Evolutionary conservation across 164 flowering plant species (phyloP).

Genomic region (Kingdonia uniflora): DNA sequence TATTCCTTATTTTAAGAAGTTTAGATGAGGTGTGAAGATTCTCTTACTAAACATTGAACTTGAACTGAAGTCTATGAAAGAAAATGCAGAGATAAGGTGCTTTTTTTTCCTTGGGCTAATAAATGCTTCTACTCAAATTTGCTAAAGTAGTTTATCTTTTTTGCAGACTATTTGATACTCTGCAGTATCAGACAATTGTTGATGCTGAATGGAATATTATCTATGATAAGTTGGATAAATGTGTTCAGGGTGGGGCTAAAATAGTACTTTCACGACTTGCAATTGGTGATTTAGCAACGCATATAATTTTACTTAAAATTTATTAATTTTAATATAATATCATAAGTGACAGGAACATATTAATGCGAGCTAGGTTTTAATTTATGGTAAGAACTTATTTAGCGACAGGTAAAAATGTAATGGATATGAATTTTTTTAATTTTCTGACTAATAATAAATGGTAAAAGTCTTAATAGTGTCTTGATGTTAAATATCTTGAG

Average conservation of each 20-base stretch:
- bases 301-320: constrained; percentile 31
- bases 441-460: too few species aligned
- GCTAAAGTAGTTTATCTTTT: neutral
- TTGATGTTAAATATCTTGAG: too few species aligned
- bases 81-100: constrained; percentile 97
- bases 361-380: too few species aligned
- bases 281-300: constrained; percentile 94
- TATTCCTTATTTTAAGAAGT: too few species aligned
- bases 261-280: constrained; percentile 91
- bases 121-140: too few species aligned
- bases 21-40: constrained; percentile 80
- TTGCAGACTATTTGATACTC: constrained; percentile 81
- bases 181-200: constrained; percentile 93
- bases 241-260: constrained; percentile 94
- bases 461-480: too few species aligned
- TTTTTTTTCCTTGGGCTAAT: neutral
- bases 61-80: constrained; percentile 97
- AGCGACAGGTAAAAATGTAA: too few species aligned
- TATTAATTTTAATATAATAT: too few species aligned
- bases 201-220: constrained; percentile 99
- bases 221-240: too few species aligned
- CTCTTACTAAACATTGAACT: constrained; percentile 79
- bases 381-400: too few species aligned
- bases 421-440: too few species aligned
- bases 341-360: too few species aligned